Evolutionary conservation across 2,329 filamentous ascomycete species (phyloP).

Genomic region (Ceratocystis cacaofunesta): DNA sequence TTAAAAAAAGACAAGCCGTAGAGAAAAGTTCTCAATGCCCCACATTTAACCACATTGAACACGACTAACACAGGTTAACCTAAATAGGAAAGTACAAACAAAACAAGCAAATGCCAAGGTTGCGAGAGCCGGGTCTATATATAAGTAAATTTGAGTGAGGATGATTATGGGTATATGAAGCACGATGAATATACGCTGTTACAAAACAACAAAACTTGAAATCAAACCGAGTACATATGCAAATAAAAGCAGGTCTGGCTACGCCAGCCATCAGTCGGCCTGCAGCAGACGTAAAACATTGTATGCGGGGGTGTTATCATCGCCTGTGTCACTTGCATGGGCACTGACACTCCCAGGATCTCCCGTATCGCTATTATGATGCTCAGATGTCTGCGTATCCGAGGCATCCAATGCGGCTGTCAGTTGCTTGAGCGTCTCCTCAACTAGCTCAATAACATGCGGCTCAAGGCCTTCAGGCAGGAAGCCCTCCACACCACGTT

Average conservation of each 20-base stretch:
- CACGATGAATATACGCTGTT: background rate
- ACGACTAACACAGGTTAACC: background rate
- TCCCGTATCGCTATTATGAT: background rate
- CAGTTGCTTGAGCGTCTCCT: constrained; percentile 30
- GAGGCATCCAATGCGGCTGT: background rate
- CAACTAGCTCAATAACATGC: constrained; percentile 35
- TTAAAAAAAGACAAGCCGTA: too few relatives aligned
- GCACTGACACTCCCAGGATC: background rate
- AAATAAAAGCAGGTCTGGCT: background rate
- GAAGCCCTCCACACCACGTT: constrained; percentile 20
- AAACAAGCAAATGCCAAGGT: background rate
- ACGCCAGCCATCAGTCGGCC: background rate
- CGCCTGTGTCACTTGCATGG: background rate
- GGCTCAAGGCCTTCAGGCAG: constrained; percentile 35
- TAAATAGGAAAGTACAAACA: background rate
- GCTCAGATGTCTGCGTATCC: background rate
- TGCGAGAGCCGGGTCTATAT: background rate
- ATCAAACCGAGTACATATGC: background rate
- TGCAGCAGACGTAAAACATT: constrained; percentile 3
- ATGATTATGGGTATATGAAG: too few relatives aligned
- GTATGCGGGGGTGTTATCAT: background rate
- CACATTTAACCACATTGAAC: background rate
- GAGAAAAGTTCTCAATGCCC: background rate
- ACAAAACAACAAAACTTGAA: background rate
- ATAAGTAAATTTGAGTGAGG: background rate